Base-by-base conservation (phyloP, 805 yeast species). In the Suhomyces sp. region DNA sequence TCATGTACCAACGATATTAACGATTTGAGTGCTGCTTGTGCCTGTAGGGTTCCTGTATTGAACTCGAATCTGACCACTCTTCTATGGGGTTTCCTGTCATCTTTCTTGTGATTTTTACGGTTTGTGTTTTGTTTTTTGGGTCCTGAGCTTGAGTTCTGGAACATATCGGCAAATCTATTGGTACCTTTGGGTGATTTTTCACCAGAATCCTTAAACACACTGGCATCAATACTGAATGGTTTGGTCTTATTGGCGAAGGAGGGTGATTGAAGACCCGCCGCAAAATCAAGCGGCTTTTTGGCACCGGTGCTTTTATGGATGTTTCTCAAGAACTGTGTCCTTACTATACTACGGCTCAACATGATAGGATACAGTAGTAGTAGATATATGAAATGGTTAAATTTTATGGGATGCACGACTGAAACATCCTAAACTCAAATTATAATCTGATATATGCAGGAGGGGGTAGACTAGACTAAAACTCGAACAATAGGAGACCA, bases 1-100 rank as follows among this genome's bases (percentile, higher is more conserved):
- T 46, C 53, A 17, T 61, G 57, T 3, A 62, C 65, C 27, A 53
- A 54, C 39, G 55, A 27, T 17, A 65, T 60, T 43, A 64, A 44
- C 33, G 52, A 55, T 40, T 61, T 60, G 20, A 64, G 52, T 0
- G 68, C 68, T 27, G 50, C 47, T 43, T 63, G 62, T 1, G 68
- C 62, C 46, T 58, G 61, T 13, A 58, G 58, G 12, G 65, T 56
- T 3, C 68, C 68, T 1, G 63, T 52, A 9, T 46, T 49, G 40
- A 64, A 51, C 17, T 57, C 57, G 48, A 65, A 63, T 21, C 55
- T 48, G 12, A 53, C 44, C 4, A 44, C 35, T 10, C 47, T 37
- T 27, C 51, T 48, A 19, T 49, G 50, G 19, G 52, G 39, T 21
- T 47, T 47, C 17, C 46, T 41, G 15, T 31, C 46, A 31, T 31